Base-by-base conservation (phyloP, 1,284 basidiomycete genomes). In the Phellinidium pouzarii region DNA sequence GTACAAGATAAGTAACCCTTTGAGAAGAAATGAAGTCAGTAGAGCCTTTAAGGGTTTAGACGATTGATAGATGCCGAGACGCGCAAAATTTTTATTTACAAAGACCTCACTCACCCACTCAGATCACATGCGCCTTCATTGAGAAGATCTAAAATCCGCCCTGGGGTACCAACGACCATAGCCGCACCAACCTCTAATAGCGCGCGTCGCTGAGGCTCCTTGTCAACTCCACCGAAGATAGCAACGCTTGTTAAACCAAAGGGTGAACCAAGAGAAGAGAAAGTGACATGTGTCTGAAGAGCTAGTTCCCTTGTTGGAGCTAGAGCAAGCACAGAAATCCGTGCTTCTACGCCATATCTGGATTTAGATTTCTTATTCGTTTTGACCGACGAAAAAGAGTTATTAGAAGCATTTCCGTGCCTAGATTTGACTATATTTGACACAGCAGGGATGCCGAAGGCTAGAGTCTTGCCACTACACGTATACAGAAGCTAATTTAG, bases 301-400 rank as follows among this genome's bases (percentile, higher is more conserved):
- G 94, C 94, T 20, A 98, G 79, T 70, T 98, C 94, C 50, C 94
- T 85, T 0, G 94, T 98, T 0, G 94, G 94, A 0, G 94, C 91
- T 11, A 98, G 75, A 41, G 97, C 87, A 19, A 99, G 82, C 29
- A 92, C 82, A 5, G 84, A 81, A 27, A 93, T 77, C 3, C 75
- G 70, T 8, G 67, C 62, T 43, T 64, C 65, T 50, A 65, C 66
- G 50, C 61, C 27, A 6, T 36, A 17, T 31, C 53, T 56, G 17
- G 43, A 52, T 59, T 68, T 69, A 20, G 59, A 56, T 45, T 71
- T 70, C 59, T 73, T 66, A 55, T 59, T 38, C 44, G 56, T 52
- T 40, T 54, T 59, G 38, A 3, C 19, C 7, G 3, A 40, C 57
- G 59, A 4, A 52, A 53, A 0, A 52, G 53, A 0, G 8, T 17